phyloP scores from a whole-genome alignment of 306 rosid species.

The Gastrolobium villosum region DNA sequence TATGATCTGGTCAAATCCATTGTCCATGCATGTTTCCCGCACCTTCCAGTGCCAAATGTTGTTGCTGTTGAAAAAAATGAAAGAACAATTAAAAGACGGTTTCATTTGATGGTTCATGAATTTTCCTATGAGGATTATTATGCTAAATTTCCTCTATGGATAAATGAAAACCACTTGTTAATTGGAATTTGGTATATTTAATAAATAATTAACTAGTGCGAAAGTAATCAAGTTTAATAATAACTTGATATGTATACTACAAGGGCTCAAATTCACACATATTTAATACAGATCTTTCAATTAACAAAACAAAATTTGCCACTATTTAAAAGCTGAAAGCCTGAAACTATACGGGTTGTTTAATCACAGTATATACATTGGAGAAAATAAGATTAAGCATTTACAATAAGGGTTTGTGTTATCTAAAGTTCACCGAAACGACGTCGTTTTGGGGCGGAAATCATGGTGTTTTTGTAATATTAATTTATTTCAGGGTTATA shows the following conservation, averaged over 20 bases:
- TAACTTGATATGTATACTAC: not conserved
- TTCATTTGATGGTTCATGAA: not conserved
- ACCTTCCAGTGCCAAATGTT: slow-evolving; percentile 69
- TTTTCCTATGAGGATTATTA: not conserved
- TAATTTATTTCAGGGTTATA: too few relatives aligned
- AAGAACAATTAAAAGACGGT: not conserved
- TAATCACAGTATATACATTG: not conserved
- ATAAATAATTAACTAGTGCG: slow-evolving; percentile 4
- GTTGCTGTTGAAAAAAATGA: slow-evolving; percentile 54
- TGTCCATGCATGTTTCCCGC: slow-evolving; percentile 67
- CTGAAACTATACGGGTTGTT: not conserved
- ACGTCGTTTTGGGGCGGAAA: too few relatives aligned
- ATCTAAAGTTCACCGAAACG: too few relatives aligned
- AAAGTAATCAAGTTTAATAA: not conserved
- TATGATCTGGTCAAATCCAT: slow-evolving; percentile 56
- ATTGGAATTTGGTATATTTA: not conserved
- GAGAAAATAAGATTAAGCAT: slow-evolving; percentile 2
- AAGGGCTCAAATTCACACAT: not conserved
- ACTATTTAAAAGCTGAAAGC: not conserved
- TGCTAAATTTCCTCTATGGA: not conserved
- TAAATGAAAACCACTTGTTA: not conserved
- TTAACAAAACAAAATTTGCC: not conserved
- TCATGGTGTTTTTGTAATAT: too few relatives aligned
- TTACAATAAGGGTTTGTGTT: too few relatives aligned
- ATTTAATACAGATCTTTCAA: not conserved